Percentiles rank a stretch among this genome's conserved stretches.
Evolutionary conservation across 192 early-diverging fungal species (phyloP).

Genomic region (Martensiomyces pterosporus): DNA sequence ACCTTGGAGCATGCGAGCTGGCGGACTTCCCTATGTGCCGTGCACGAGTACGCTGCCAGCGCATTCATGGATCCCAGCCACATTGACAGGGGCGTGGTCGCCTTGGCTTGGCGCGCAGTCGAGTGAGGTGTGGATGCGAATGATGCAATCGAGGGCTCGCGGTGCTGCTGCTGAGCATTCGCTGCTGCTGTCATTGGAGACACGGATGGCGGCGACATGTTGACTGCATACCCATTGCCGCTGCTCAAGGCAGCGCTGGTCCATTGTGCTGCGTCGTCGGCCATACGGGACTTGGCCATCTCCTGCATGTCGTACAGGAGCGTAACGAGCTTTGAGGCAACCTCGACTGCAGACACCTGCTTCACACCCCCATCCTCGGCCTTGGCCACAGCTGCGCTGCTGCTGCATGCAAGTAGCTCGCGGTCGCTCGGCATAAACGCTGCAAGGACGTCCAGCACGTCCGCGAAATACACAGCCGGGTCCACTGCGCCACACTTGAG

Average conservation of each 20-base stretch:
- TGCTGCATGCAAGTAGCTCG: conserved; percentile 9
- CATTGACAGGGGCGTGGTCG: conserved; percentile 43
- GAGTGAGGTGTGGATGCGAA: conserved; percentile 37
- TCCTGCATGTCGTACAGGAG: conserved; percentile 38
- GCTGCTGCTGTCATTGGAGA: conserved; percentile 21
- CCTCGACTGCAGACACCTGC: conserved; percentile 22
- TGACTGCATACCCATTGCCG: too few relatives aligned
- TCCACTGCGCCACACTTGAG: conserved; percentile 32
- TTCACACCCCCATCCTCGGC: not conserved
- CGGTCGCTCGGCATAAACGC: conserved; percentile 40
- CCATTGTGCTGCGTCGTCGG: too few relatives aligned
- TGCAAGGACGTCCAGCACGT: conserved; percentile 30
- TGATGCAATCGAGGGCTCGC: conserved; percentile 29
- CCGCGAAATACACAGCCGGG: conserved; percentile 22
- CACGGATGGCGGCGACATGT: conserved; percentile 5
- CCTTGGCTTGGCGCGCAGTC: conserved; percentile 9
- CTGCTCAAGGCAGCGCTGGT: conserved; percentile 3
- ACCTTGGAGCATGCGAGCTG: conserved; percentile 76
- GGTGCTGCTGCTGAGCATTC: conserved; percentile 22
- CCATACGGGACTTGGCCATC: conserved; percentile 17
- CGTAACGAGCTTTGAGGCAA: conserved; percentile 27
- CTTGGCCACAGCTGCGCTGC: not conserved
- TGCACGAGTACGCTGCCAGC: conserved; percentile 17
- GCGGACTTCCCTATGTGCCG: conserved; percentile 67
- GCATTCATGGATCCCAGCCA: conserved; percentile 36